Conservation (phyloP, 306 rosid species). For the Purshia tridentata region DNA sequence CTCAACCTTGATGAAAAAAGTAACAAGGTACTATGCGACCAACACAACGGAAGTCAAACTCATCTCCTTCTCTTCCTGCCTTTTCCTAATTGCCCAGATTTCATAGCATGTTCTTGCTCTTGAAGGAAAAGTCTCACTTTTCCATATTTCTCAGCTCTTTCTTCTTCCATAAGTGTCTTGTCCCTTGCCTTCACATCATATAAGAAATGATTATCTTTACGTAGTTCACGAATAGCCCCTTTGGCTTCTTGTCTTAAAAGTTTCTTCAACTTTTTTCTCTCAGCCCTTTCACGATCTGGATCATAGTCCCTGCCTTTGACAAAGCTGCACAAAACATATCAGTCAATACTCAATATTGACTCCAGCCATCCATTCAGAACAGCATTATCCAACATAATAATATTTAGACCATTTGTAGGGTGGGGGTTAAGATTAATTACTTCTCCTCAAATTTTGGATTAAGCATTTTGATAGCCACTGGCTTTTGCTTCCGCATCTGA, state of each 20-base stretch:
- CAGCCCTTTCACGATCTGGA: conserved; percentile 69
- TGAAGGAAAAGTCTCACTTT: conserved; percentile 76
- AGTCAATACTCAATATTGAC: conserved; percentile 25
- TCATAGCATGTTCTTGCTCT: conserved; percentile 82
- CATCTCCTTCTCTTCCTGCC: conserved; percentile 78
- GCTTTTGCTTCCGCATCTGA: conserved; percentile 85
- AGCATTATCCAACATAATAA: neutral
- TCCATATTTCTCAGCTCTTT: conserved; percentile 64
- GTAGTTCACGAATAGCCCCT: conserved; percentile 82
- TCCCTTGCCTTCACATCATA: conserved; percentile 68
- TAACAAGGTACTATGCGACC: neutral
- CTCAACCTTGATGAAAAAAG: neutral
- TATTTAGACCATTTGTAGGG: neutral
- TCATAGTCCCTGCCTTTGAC: conserved; percentile 90
- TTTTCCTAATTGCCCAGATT: conserved; percentile 87
- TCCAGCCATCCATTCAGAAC: neutral
- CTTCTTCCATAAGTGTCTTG: conserved; percentile 53
- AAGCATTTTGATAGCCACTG: conserved; percentile 71
- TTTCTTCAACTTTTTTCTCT: conserved; percentile 63
- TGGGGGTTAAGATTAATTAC: conserved; percentile 40
- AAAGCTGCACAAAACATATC: conserved; percentile 54
- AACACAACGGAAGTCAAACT: neutral
- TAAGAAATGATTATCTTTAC: conserved; percentile 77
- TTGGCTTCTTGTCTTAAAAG: conserved; percentile 63
- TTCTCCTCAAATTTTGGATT: conserved; percentile 80